Conservation (phyloP, 176 grass and related monocot genomes). For the Saccharum spontaneum region DNA sequence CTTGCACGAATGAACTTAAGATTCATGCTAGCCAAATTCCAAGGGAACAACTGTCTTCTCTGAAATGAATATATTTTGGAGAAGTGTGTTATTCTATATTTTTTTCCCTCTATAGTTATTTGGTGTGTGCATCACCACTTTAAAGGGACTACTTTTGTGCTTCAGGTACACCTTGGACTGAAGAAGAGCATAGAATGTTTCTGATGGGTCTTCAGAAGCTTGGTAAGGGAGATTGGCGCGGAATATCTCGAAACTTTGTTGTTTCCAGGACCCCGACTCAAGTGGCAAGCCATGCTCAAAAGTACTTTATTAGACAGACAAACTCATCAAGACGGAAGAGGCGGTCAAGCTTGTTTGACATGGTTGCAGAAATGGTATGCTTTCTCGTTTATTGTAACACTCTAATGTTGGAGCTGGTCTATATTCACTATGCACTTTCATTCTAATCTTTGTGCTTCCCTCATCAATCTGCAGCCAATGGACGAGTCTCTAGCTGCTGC, state of each 20-base stretch:
- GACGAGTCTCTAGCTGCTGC: slow-evolving; percentile 24
- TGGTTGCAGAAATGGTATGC: slow-evolving; percentile 73
- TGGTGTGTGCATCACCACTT: neutral
- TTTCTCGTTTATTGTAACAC: neutral
- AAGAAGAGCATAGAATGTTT: slow-evolving; percentile 92
- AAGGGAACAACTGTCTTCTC: neutral
- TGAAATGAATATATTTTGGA: neutral
- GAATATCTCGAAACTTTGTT: slow-evolving; percentile 83
- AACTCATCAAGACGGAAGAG: slow-evolving; percentile 84
- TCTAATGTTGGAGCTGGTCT: neutral
- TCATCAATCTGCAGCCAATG: slow-evolving; percentile 50
- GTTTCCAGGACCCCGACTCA: slow-evolving; percentile 87
- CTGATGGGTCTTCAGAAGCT: slow-evolving; percentile 81
- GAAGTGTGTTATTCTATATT: neutral
- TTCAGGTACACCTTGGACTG: slow-evolving; percentile 92
- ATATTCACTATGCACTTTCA: neutral
- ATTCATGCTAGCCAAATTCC: slow-evolving; percentile 1
- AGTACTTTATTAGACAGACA: slow-evolving; percentile 86
- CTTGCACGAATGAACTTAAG: neutral
- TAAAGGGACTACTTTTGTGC: slow-evolving; percentile 17
- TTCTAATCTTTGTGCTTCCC: slow-evolving; percentile 22
- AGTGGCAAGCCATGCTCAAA: slow-evolving; percentile 96
- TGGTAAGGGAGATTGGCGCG: slow-evolving; percentile 93
- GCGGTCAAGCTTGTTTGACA: slow-evolving; percentile 90
- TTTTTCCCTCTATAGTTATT: neutral